phyloP scores from a whole-genome alignment of 2,329 filamentous ascomycete species.

The Xylariaceae sp. region DNA sequence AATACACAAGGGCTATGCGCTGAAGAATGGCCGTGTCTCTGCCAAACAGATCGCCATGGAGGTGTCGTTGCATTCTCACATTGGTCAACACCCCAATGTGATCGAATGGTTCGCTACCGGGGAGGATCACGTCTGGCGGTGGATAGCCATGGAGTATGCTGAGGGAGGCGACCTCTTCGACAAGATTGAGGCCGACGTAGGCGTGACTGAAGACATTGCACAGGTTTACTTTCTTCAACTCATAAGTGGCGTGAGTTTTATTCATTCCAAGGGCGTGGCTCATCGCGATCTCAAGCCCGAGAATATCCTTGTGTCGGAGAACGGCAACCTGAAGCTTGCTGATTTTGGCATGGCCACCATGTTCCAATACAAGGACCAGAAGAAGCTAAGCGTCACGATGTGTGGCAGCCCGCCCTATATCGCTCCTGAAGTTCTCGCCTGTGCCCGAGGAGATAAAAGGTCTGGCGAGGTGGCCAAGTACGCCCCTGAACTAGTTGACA shows the following conservation, averaged over 20 bases:
- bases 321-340: constrained; percentile 86
- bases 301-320: constrained; percentile 83
- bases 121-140: constrained; percentile 82
- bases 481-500: constrained; percentile 75
- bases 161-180: constrained; percentile 96
- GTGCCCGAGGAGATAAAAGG: constrained; percentile 44
- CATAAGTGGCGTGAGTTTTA: constrained; percentile 83
- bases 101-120: constrained; percentile 89
- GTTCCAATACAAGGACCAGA: constrained; percentile 81
- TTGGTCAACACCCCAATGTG: constrained; percentile 86
- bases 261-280: constrained; percentile 92
- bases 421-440: constrained; percentile 79
- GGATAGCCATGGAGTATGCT: constrained; percentile 98
- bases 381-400: constrained; percentile 79
- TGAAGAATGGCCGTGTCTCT: constrained; percentile 81
- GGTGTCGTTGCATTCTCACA: constrained; percentile 80
- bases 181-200: constrained; percentile 97
- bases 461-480: constrained; percentile 56
- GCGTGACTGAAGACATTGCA: constrained; percentile 89
- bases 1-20: constrained; percentile 95
- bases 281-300: constrained; percentile 92
- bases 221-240: constrained; percentile 96
- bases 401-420: constrained; percentile 97
- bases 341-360: constrained; percentile 95
- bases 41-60: constrained; percentile 89